A percentile compares a stretch with the other conserved stretches of the same genome.
Evolutionary conservation across 2,329 filamentous ascomycete genomes (phyloP).

Genomic region (Periconia digitata): DNA sequence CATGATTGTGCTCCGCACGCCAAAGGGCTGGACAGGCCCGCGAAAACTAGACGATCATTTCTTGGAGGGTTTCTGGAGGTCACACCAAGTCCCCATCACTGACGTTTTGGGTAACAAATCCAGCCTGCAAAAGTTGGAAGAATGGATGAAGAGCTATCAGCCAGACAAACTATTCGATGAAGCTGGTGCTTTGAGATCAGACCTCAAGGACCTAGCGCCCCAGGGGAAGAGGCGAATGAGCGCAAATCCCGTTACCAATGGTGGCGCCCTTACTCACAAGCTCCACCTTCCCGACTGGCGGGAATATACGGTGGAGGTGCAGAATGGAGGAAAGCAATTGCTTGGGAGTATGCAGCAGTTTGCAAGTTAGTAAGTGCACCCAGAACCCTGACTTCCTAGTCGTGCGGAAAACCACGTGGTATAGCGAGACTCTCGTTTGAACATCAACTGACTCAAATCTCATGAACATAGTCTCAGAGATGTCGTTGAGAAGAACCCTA

Average conservation of each 20-base stretch:
- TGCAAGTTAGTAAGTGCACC: no score
- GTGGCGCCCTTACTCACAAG: conserved; percentile 67
- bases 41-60: conserved; percentile 70
- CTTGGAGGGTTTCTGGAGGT: conserved; percentile 75
- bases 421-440: no score
- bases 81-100: conserved; percentile 76
- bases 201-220: conserved; percentile 67
- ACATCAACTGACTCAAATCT: no score
- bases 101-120: conserved; percentile 66
- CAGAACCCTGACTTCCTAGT: no score
- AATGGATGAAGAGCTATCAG: conserved; percentile 77
- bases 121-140: conserved; percentile 69
- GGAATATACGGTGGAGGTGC: conserved; percentile 65
- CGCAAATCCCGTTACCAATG: conserved; percentile 75
- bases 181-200: conserved; percentile 63
- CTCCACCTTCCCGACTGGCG: conserved; percentile 71
- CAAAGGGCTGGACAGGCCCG: conserved; percentile 80
- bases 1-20: conserved; percentile 75
- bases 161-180: conserved; percentile 71
- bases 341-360: conserved; percentile 71
- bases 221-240: conserved; percentile 70
- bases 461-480: conserved; percentile 55
- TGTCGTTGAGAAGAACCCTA: conserved; percentile 64
- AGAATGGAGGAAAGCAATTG: conserved; percentile 59
- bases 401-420: no score